These are phyloP conservation scores for Nakazawaea molendinolei DNA, from an alignment of 805 yeast genomes.

Conservation along the genomic window DNA sequence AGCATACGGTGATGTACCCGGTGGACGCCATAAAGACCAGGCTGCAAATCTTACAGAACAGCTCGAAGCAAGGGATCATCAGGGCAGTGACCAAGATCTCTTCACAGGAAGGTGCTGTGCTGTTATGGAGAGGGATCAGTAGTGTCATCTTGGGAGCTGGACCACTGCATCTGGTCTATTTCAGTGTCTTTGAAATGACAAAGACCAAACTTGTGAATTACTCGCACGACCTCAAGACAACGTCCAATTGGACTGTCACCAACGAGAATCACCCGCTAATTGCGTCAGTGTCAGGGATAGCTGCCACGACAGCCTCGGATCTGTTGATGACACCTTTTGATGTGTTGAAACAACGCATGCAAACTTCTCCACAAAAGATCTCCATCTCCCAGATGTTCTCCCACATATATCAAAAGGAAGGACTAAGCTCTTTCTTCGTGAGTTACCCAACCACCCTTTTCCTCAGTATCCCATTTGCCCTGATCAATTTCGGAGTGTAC, in stretches of 20 bases:
- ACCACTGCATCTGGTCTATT: conserved; percentile 96
- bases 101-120: conserved; percentile 81
- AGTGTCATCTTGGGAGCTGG: conserved; percentile 97
- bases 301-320: conserved; percentile 89
- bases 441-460: conserved; percentile 92
- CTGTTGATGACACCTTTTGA: conserved; percentile 98
- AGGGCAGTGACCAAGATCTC: conserved; percentile 67
- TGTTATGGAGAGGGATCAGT: conserved; percentile 91
- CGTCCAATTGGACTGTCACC: conserved; percentile 37
- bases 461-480: conserved; percentile 92
- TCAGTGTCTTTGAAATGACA: conserved; percentile 84
- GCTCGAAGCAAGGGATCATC: conserved; percentile 36
- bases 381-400: conserved; percentile 16
- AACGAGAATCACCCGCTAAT: conserved; percentile 72
- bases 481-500: conserved; percentile 87
- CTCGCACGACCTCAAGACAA: conserved; percentile 17
- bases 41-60: conserved; percentile 57
- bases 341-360: conserved; percentile 94
- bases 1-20: conserved; percentile 95
- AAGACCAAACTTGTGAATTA: conserved; percentile 46
- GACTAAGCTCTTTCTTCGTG: conserved; percentile 75
- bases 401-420: conserved; percentile 53
- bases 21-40: conserved; percentile 94
- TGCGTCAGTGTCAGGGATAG: conserved; percentile 83
- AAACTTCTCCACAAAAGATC: conserved; percentile 24